These are phyloP conservation scores for Colletotrichum lindemuthianum DNA, from an alignment of 2,329 filamentous ascomycete species.

Conservation along the genomic window DNA sequence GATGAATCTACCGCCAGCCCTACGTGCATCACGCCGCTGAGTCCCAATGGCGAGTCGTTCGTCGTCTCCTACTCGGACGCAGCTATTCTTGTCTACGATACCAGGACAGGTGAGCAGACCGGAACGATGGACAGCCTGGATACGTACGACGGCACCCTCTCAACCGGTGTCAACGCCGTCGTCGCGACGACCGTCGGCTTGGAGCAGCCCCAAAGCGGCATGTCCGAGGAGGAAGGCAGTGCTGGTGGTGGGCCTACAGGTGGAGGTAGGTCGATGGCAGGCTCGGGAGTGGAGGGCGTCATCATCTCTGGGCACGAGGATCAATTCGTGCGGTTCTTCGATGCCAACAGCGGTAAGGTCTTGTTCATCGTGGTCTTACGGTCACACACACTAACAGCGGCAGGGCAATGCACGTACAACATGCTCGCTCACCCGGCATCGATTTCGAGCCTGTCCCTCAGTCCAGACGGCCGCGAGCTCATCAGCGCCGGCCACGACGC, in stretches of 20 bases:
- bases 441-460: conserved; percentile 90
- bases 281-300: conserved; percentile 87
- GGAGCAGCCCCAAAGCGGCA: conserved; percentile 73
- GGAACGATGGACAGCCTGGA: conserved; percentile 93
- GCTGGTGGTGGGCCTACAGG: conserved; percentile 82
- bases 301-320: conserved; percentile 98
- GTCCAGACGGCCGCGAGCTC: conserved; percentile 91
- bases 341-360: conserved; percentile 93
- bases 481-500: conserved; percentile 97
- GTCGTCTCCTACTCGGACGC: conserved; percentile 94
- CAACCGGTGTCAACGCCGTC: conserved; percentile 88
- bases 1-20: conserved; percentile 77
- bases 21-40: conserved; percentile 93
- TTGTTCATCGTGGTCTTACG: conserved; percentile 39
- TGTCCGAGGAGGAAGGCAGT: conserved; percentile 76
- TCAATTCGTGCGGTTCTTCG: conserved; percentile 94
- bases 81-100: conserved; percentile 91
- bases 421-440: conserved; percentile 97
- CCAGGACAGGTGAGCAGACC: conserved; percentile 88
- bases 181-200: conserved; percentile 87
- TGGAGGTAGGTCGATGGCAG: conserved; percentile 70
- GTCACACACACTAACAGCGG: background rate
- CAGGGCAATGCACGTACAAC: conserved; percentile 98
- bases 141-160: conserved; percentile 85
- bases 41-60: conserved; percentile 83